A percentile compares a stretch with the other conserved stretches of the same genome.
Conservation (phyloP, 441 rosid species). For the Capsella rubella region DNA sequence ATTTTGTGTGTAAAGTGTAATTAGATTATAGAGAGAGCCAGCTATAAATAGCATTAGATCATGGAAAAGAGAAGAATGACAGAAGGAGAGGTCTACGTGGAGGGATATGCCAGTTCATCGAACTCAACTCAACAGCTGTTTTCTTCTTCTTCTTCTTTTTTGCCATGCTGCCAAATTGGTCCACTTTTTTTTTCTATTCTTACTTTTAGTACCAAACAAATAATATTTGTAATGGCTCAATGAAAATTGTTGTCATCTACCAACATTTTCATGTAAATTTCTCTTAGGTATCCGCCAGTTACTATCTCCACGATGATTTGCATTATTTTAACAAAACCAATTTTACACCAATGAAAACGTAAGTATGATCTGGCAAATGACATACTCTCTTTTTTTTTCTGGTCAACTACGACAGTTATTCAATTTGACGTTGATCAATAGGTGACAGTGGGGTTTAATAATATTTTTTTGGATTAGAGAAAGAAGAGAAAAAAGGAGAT, state of each 20-base stretch:
- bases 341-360: neutral
- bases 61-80: slow-evolving; percentile 30
- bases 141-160: slow-evolving; percentile 9
- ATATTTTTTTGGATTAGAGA: neutral
- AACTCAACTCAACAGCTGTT: slow-evolving; percentile 36
- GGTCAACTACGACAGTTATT: slow-evolving; percentile 30
- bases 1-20: too few relatives aligned
- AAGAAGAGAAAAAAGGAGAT: slow-evolving; percentile 2
- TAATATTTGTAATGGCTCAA: slow-evolving; percentile 27
- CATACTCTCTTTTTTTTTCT: neutral
- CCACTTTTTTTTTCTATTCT: slow-evolving; percentile 7
- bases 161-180: slow-evolving; percentile 33
- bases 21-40: neutral
- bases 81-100: slow-evolving; percentile 42
- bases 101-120: slow-evolving; percentile 43
- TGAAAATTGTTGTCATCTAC: slow-evolving; percentile 37
- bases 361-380: neutral
- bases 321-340: neutral
- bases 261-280: slow-evolving; percentile 24
- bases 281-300: neutral
- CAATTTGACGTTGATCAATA: neutral
- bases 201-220: slow-evolving; percentile 15
- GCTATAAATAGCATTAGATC: neutral
- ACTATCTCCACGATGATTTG: neutral
- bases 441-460: slow-evolving; percentile 29